Percentiles rank a stretch among this genome's conserved stretches.
These are phyloP conservation scores for Typha latifolia DNA, from an alignment of 176 grass and related monocot species.

Conservation along the genomic window DNA sequence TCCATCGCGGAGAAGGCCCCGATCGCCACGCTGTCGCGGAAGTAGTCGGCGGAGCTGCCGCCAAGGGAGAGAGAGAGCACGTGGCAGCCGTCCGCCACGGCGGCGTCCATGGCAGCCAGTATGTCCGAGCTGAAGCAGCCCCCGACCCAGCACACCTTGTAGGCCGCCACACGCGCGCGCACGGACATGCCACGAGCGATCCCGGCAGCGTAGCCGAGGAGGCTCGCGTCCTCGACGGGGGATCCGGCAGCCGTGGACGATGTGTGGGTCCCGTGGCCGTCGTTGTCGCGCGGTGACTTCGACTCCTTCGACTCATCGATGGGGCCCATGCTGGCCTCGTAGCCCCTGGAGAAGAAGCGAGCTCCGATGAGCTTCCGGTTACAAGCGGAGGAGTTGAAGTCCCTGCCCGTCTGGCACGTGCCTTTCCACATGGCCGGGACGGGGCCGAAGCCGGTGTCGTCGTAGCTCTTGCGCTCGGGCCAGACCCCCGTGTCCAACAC, in stretches of 20 bases:
- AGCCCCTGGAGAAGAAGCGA: constrained; percentile 56
- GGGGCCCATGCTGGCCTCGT: constrained; percentile 76
- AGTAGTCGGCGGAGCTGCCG: constrained; percentile 70
- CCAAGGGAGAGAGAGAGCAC: constrained; percentile 88
- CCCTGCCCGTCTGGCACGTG: constrained; percentile 58
- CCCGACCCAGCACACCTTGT: constrained; percentile 94
- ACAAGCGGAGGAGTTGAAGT: constrained; percentile 68
- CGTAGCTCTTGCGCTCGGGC: constrained; percentile 78
- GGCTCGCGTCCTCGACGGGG: constrained; percentile 37
- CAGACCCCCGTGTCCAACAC: constrained; percentile 90
- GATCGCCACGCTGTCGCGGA: constrained; percentile 67
- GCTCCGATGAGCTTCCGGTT: constrained; percentile 87
- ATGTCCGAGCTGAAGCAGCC: constrained; percentile 97
- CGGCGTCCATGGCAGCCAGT: constrained; percentile 86
- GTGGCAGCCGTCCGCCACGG: constrained; percentile 66
- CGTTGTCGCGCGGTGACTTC: constrained; percentile 77
- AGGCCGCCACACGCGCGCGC: constrained; percentile 53
- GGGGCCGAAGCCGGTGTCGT: constrained; percentile 53
- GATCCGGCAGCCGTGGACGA: constrained; percentile 69
- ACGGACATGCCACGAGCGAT: constrained; percentile 83
- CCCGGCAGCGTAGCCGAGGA: constrained; percentile 61
- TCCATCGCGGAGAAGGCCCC: constrained; percentile 85
- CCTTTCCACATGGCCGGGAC: constrained; percentile 74
- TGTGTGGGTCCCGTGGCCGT: constrained; percentile 92
- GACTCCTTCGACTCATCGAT: constrained; percentile 69